A percentile compares a stretch with the other conserved stretches of the same genome.
These are phyloP conservation scores for Sugiyamaella boreocaroliniensis DNA, from an alignment of 805 yeast species.

Conservation along the genomic window DNA sequence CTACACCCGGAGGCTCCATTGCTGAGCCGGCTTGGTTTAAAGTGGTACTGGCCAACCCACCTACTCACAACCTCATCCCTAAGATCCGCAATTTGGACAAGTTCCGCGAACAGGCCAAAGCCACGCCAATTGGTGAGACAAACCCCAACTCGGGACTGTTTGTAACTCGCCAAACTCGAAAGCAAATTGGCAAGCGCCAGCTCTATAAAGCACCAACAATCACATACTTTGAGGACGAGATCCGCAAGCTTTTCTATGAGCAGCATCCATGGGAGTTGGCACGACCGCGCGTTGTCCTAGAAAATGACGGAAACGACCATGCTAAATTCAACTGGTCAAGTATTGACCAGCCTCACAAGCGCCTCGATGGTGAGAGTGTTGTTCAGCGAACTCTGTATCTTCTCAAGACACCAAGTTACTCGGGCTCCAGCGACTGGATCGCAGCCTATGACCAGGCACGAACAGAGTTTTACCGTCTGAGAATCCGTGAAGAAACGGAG, in stretches of 20 bases:
- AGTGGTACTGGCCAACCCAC: conserved; percentile 79
- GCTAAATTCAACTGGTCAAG: conserved; percentile 64
- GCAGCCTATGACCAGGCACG: conserved; percentile 83
- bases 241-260: conserved; percentile 73
- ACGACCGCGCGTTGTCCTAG: conserved; percentile 76
- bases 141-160: conserved; percentile 26
- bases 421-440: conserved; percentile 23
- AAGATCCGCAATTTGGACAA: conserved; percentile 30
- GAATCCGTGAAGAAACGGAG: conserved; percentile 79
- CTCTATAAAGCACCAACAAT: conserved; percentile 50
- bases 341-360: conserved; percentile 64
- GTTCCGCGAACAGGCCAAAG: conserved; percentile 25
- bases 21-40: conserved; percentile 85
- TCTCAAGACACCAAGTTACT: conserved; percentile 30
- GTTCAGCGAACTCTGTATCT: conserved; percentile 66
- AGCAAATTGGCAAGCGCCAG: conserved; percentile 30
- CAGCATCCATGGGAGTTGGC: conserved; percentile 99
- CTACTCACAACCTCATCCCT: conserved; percentile 54
- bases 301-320: conserved; percentile 58
- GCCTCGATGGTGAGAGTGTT: conserved; percentile 84
- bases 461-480: conserved; percentile 76
- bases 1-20: conserved; percentile 31
- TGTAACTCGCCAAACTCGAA: conserved; percentile 44
- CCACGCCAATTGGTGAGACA: conserved; percentile 20
- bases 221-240: conserved; percentile 64